Base-by-base conservation (phyloP, 2,329 filamentous ascomycete genomes). In the Xenoacremonium recifei region DNA sequence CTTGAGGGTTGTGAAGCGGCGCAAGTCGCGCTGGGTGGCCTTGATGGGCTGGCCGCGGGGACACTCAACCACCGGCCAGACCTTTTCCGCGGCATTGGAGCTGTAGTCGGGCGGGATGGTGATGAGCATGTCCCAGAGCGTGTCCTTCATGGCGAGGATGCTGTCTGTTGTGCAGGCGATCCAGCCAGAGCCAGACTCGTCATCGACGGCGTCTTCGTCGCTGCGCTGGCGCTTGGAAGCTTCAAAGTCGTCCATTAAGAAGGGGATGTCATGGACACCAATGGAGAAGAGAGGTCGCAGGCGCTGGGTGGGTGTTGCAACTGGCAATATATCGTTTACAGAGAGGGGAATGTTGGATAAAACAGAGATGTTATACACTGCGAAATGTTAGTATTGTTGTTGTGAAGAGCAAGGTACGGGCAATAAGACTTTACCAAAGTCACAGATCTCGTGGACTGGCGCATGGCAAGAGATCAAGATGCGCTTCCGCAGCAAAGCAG, bases 161-260 rank as follows among this genome's bases (percentile, higher is more conserved):
- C 87, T 92, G 67, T 99, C 93, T 2, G 92, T 97, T 3, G 92
- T 96, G 65, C 91, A 96, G 11, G 92, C 93, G 45, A 96, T 84
- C 90, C 91, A 99, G 29, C 90, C 87, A 12, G 76, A 68, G 21
- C 75, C 75, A 18, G 67, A 61, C 31, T 80, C 74, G 18, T 73
- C 75, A 25, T 67, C 64, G 13, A 65, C 58, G 10, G 64, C 61
- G 31, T 61, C 61, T 34, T 66, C 62, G 32, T 68, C 62, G 31
- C 55, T 58, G 23, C 64, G 59, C 6, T 52, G 47, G n/a, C 60
- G 63, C 59, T 69, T 71, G 35, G 65, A 66, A 3, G 69, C 68
- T 18, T 73, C 69, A n/a, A 75, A 74, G 49, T 86, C 76, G 42
- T 81, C 73, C 52, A 83, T 75, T 5, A 97, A 75, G 42, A 85